Evolutionary conservation across 2,329 filamentous ascomycete species (phyloP), one percentile per base, ranked within the genome.

Genomic region (Endocalyx cinctus): DNA sequence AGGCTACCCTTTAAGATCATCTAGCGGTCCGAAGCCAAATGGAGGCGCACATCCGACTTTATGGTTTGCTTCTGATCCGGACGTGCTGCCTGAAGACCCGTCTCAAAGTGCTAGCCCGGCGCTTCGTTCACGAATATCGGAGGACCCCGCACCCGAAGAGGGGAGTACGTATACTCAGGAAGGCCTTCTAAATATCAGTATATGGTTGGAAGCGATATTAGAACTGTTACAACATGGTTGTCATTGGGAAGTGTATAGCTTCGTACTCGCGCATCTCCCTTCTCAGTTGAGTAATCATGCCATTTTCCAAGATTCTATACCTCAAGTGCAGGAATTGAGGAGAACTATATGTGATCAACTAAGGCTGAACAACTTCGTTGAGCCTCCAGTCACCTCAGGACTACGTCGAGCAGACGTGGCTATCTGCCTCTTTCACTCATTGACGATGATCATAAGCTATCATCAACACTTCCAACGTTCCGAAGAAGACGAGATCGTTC

Each of bases 181-280:
- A n/a, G n/a, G n/a, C n/a, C n/a, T n/a, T n/a, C n/a, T n/a, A n/a
- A n/a, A n/a, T n/a, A 70, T 83, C 29, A 69, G 72, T 11, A 60
- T 71, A 25, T 95, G 87, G 84, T 69, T 94, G n/a, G 84, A 89
- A 42, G 72, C 79, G 10, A 69, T 94, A 23, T 74, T 87, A 17
- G 70, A 71, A n/a, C 64, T 92, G n/a, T 64, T 94, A 27, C 78
- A 84, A 44, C 73, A 79, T 35, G 84, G 82, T 25, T 76, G 78
- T 29, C 82, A 92, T 41, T 97, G 90, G 89, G 88, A 97, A 55
- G 69, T 94, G 2, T 95, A 94, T 66, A 90, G 87, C 59, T 96
- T 90, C 54, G 75, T 90, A 13, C 68, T 98, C 18, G 84, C 87
- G 5, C 86, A 95, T 57, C 66, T 96, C 8, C 85, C 87, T 1